Conservation (phyloP, 2,329 filamentous ascomycete species). For the Fusarium papillatum region DNA sequence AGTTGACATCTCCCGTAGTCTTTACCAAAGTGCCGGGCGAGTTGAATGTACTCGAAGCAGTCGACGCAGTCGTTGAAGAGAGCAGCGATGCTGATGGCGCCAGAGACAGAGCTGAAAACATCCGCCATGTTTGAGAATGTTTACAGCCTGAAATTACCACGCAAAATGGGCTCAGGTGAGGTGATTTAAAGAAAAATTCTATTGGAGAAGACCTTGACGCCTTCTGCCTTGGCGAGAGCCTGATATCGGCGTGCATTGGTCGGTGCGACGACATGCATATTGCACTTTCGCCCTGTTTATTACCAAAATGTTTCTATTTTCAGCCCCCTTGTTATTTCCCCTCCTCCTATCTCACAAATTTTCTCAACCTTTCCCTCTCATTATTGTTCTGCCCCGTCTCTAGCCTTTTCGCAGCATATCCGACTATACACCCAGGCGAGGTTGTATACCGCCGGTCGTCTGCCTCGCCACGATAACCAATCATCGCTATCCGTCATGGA, state of each 20-base stretch:
- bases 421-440: not conserved
- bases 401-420: not conserved
- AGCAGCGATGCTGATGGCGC: slow-evolving; percentile 50
- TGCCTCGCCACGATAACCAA: accelerated
- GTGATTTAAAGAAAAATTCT: not conserved
- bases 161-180: not conserved
- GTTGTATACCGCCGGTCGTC: accelerated
- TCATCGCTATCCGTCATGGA: not conserved
- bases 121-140: not conserved
- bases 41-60: slow-evolving; percentile 56
- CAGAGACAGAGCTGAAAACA: slow-evolving; percentile 39
- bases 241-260: not conserved
- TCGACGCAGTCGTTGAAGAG: slow-evolving; percentile 54
- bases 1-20: slow-evolving; percentile 52
- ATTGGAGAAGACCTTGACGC: not conserved
- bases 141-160: not conserved
- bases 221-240: not conserved
- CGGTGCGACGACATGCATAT: not conserved
- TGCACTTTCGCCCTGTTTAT: not conserved
- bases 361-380: not conserved
- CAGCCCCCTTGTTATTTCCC: not conserved
- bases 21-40: slow-evolving; percentile 48
- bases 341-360: not conserved
- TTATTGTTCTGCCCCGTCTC: accelerated
- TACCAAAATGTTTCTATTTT: not conserved